Base-by-base conservation (phyloP, 768 basidiomycete genomes). In the Lentinula lateritia region DNA sequence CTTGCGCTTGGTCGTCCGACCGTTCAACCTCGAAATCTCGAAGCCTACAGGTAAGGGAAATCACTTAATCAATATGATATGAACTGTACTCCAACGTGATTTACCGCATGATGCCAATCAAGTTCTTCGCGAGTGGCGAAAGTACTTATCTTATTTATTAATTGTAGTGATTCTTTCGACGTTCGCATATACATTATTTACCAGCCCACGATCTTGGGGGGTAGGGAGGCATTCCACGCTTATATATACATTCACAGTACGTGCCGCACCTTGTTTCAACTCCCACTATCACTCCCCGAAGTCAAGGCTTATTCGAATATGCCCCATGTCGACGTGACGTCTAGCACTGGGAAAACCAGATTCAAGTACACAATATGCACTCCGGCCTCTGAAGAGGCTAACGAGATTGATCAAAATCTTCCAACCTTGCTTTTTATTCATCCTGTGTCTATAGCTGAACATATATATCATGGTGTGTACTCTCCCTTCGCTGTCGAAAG, bases 371-470 rank as follows among this genome's bases (percentile, higher is more conserved):
- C 68, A n/a, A 78, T 79, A 39, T 69, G 75, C 0, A 79, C 77
- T 0, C 77, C 78, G 12, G 71, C 66, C 13, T 69, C 63, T 15
- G 58, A 68, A 10, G 67, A 67, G 8, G 73, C 73, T 10, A 64
- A 67, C 18, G 48, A 64, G 20, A 75, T 79, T 28, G 70, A 71
- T 57, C 63, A 68, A n/a, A 68, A 65, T 13, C 55, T 78, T n/a
- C 78, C 77, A 12, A 74, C 70, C 7, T 69, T 78, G 43, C 50
- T 79, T 13, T 75, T 79, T 62, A 62, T 78, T 20, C 77, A 79
- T 61, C 70, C 75, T 15, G 70, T 70, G 36, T 78, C 73, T 65
- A 57, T 70, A n/a, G 64, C 68, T 13, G 66, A 71, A 34, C 71
- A 75, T 53, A 62, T 72, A 15, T 79, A 75, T 61, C 70, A 76